These are phyloP conservation scores for Fennellomyces sp. DNA, from an alignment of 371 early-diverging fungal genomes.

Conservation along the genomic window DNA sequence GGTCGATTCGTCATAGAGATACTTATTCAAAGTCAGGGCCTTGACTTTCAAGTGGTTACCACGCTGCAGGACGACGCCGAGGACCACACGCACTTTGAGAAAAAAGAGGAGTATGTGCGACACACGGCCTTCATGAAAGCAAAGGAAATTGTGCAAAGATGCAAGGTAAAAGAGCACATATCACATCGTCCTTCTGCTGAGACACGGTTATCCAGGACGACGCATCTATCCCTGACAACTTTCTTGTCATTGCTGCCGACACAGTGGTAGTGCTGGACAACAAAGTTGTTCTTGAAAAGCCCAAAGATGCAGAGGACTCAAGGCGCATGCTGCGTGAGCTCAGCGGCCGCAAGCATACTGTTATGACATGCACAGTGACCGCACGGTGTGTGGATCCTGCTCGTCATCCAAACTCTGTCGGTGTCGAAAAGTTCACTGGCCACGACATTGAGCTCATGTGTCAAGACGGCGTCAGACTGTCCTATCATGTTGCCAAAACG, in stretches of 20 bases:
- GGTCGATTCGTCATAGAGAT: too few species aligned
- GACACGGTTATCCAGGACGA: conserved; percentile 26
- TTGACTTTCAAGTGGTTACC: conserved; percentile 63
- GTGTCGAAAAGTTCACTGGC: conserved; percentile 45
- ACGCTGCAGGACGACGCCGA: conserved; percentile 40
- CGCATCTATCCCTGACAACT: conserved; percentile 35
- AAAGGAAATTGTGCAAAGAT: conserved; percentile 37
- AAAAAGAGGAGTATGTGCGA: conserved; percentile 31
- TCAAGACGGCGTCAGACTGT: background rate
- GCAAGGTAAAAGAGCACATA: conserved; percentile 23
- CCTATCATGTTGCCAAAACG: conserved; percentile 18
- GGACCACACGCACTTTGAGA: conserved; percentile 27
- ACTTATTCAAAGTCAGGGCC: conserved; percentile 40
- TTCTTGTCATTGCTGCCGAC: conserved; percentile 81
- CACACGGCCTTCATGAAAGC: conserved; percentile 47
- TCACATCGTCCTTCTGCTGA: too few species aligned
- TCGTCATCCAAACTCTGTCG: conserved; percentile 43
- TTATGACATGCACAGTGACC: too few species aligned
- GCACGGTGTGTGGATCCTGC: conserved; percentile 63
- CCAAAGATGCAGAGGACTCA: conserved; percentile 55
- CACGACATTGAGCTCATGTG: conserved; percentile 26
- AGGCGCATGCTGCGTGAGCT: conserved; percentile 57
- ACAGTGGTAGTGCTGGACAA: conserved; percentile 72
- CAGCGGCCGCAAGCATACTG: conserved; percentile 62
- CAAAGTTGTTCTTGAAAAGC: conserved; percentile 62